Base-by-base conservation (phyloP, 2,329 filamentous ascomycete genomes). In the Cadophora sp. region DNA sequence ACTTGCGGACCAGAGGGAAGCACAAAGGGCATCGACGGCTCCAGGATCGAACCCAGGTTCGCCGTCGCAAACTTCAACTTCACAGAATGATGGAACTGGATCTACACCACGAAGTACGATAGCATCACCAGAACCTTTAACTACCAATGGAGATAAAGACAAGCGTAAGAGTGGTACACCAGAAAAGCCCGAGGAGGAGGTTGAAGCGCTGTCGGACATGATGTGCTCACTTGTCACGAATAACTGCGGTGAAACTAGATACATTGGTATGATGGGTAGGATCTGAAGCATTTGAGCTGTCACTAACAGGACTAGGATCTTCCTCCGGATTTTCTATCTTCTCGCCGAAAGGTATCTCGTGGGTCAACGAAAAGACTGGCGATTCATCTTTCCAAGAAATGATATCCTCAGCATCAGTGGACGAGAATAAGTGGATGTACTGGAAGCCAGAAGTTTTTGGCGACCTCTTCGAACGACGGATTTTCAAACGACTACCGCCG, bases 291-390 rank as follows among this genome's bases (percentile, higher is more conserved):
- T 98, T 72, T 95, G 93, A 94, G 84, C 60, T 85, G 18, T 61
- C 71, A 71, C 77, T 79, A 22, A 74, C 50, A 39, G 45, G 20
- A 65, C 51, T 67, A 96, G 93, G 95, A 30, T 97, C 94, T 0
- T 98, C 95, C 0, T 99, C 96, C 2, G 96, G 96, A 3, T 98
- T 98, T 80, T 98, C 95, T 64, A 99, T 99, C 74, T 98, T 99
- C 82, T 98, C 95, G 0, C 96, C 95, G 16, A 97, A 97, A 78
- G 96, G 96, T 53, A 97, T 99, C 63, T 91, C 97, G 78, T 99
- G 96, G 96, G 95, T 99, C 62, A 98, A 97, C 75, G 90, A 96
- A 73, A 97, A 96, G 82, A 98, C 94, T 1, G 96, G 96, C n/a
- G 96, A 99, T 77, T 89, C 85, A 24, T 96, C 94, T 0, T 99